phyloP scores from a whole-genome alignment of 192 early-diverging fungal genomes.

The Powellomyces hirtus region DNA sequence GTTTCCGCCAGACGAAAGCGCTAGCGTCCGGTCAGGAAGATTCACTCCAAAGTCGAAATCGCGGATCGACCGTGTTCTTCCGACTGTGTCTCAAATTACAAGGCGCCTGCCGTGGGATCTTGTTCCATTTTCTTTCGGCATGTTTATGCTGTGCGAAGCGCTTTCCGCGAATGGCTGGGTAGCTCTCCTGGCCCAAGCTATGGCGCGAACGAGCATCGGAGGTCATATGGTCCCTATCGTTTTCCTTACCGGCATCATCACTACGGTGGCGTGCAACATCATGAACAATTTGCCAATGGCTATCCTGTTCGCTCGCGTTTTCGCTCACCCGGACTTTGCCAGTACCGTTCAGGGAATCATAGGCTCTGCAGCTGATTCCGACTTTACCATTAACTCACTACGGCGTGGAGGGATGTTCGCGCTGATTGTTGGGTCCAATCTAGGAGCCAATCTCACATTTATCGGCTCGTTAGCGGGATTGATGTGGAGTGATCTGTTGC shows the following conservation, averaged over 20 bases:
- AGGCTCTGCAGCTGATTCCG: neutral
- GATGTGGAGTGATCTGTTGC: conserved; percentile 40
- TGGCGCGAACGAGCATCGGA: conserved; percentile 58
- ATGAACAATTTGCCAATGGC: conserved; percentile 88
- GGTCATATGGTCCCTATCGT: conserved; percentile 63
- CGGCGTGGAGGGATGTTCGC: conserved; percentile 66
- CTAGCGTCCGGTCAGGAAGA: neutral
- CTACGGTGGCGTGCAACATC: conserved; percentile 67
- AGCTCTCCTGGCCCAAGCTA: conserved; percentile 57
- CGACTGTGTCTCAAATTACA: neutral
- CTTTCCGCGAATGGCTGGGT: conserved; percentile 69
- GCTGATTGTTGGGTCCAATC: conserved; percentile 72
- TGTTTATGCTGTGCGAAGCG: conserved; percentile 83
- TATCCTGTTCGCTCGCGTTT: conserved; percentile 71
- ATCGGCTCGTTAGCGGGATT: conserved; percentile 76
- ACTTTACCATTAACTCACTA: conserved; percentile 17
- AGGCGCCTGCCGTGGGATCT: conserved; percentile 73
- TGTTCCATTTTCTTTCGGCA: conserved; percentile 76
- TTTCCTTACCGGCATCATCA: conserved; percentile 59
- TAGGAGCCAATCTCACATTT: conserved; percentile 78
- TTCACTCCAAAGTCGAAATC: neutral
- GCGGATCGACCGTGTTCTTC: neutral
- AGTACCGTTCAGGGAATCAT: conserved; percentile 22
- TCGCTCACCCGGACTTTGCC: conserved; percentile 64
- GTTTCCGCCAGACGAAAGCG: neutral